Evolutionary conservation across 1,284 basidiomycete species (phyloP), one percentile per base, ranked within the genome.

Genomic region (Ceratobasidium theobromae): DNA sequence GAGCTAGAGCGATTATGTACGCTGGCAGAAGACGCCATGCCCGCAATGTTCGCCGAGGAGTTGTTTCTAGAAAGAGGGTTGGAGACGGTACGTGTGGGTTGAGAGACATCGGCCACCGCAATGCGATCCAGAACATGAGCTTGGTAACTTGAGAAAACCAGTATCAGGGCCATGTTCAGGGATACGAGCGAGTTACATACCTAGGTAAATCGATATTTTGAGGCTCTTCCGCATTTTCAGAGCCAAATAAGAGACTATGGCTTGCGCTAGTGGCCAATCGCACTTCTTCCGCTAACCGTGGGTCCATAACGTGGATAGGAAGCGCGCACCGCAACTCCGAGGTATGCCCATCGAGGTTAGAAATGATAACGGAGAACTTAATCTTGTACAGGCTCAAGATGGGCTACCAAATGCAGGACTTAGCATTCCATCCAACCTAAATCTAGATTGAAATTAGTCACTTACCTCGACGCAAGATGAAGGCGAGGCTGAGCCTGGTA

Each of bases 291-390:
- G 91, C 80, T 1, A 95, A 78, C 8, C 83, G 79, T 67, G 82
- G 73, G 70, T 94, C 88, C 25, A 97, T 86, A 43, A 97, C 81
- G 72, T 90, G 85, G 38, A 98, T 78, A 0, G 94, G 95, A 0
- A 97, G 81, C 0, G 93, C 94, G 75, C 94, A 97, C 6, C 94
- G 86, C 21, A 98, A 81, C 76, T 96, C 93, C 1, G 92, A 95
- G 1, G 87, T 88, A 74, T 95, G 93, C 0, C 91, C 91, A 74
- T 95, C 93, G n/a, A 81, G 80, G 73, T 95, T 96, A 69, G 82
- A 81, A 73, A 95, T 88, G 55, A 91, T 79, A 68, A 91, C 87
- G 32, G 83, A 69, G 38, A 70, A 71, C 55, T 71, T 71, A 41
- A 72, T 60, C 60, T 72, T 72, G 67, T 72, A 68, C 23, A 58